A percentile compares a stretch with the other conserved stretches of the same genome.
These are phyloP conservation scores for Linnemannia elongata DNA, from an alignment of 192 early-diverging fungal species.

Conservation along the genomic window DNA sequence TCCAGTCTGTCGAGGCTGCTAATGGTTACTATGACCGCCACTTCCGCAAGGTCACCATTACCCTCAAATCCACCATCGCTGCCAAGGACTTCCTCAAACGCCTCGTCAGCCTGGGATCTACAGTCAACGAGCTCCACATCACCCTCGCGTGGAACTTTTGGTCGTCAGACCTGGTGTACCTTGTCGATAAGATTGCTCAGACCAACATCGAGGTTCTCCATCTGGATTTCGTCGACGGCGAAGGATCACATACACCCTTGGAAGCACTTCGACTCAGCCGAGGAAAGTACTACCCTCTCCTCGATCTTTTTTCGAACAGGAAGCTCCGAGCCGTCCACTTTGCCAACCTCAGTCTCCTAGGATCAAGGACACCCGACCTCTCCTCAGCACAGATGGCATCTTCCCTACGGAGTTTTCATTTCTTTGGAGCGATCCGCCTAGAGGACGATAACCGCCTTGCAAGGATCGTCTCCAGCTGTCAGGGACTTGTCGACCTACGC, in stretches of 20 bases:
- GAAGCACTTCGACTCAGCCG: constrained; percentile 3
- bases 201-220: constrained; percentile 5
- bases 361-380: neutral
- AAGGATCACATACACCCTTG: neutral
- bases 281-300: constrained; percentile 24
- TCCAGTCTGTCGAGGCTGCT: constrained; percentile 4
- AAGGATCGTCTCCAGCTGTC: neutral
- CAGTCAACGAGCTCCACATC: constrained; percentile 18
- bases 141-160: constrained; percentile 1
- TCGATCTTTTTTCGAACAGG: neutral
- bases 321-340: neutral
- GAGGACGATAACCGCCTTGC: neutral
- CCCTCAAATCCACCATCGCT: neutral
- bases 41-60: constrained; percentile 17
- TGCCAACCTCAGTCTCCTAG: neutral
- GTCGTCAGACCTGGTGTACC: neutral
- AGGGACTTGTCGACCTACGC: neutral
- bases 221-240: constrained; percentile 5
- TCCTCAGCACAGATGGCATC: neutral
- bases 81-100: constrained; percentile 22
- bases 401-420: constrained; percentile 1
- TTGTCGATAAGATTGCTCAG: neutral
- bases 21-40: constrained; percentile 1
- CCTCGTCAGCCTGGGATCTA: neutral
- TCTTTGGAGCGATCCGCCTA: neutral